Base-by-base conservation (phyloP, 768 basidiomycete species). In the Strobilomyces echinocephalus region DNA sequence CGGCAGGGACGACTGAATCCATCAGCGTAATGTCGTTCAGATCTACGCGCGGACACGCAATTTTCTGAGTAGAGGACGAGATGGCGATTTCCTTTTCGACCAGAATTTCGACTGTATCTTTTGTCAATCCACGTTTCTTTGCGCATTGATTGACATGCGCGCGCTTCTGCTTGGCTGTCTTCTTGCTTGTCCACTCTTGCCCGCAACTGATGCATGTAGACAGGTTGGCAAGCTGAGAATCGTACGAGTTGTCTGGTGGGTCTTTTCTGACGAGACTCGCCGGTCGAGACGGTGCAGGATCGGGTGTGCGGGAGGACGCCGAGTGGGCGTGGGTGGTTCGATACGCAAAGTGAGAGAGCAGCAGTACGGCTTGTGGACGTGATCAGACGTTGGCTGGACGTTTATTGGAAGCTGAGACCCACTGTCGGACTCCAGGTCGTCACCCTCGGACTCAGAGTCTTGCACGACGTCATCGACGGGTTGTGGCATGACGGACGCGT, bases 61-160 rank as follows among this genome's bases (percentile, higher is more conserved):
- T 40, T n/a, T n/a, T n/a, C 58, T 38, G 36, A 6, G 47, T 16
- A 16, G 40, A 41, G 21, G 46, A 33, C 38, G 33, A 16, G 39
- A 10, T 2, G 34, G 66, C 65, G 10, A 82, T 56, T 60, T 83
- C 82, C 57, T 78, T 75, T 26, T 72, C 71, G 6, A 90, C 64
- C 24, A 88, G 73, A 26, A 71, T 54, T 3, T 68, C 66, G 31
- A 91, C 57, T 2, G 87, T 88, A 6, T 82, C 81, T 30, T 79
- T 69, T 7, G 74, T 71, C 39, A 85, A 68, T 5, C 66, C 71
- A 20, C 74, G 72, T 66, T 84, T 90, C 68, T 78, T 83, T 12
- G 85, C 81, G 65, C 91, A 93, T 7, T 74, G 71, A 46, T 75
- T 75, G 38, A 93, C 79, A 63, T 93, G 91, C 3, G 74, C 59